Conservation (phyloP, 2,329 filamentous ascomycete species). For the Aureobasidium subglaciale region DNA sequence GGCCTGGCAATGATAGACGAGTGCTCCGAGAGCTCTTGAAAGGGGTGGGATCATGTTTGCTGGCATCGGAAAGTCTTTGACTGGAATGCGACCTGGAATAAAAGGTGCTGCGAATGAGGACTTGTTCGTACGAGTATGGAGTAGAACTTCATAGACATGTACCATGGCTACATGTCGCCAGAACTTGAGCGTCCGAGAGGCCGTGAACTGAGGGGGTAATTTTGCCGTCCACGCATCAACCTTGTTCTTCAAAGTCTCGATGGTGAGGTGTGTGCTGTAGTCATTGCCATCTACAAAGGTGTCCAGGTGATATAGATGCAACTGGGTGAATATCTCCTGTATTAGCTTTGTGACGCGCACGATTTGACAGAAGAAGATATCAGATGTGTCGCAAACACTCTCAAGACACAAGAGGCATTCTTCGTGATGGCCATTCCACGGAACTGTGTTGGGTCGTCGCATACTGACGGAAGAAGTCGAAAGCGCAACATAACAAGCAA, state of each 20-base stretch:
- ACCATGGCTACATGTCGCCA: conserved; percentile 24
- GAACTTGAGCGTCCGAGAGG: conserved; percentile 17
- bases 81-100: conserved; percentile 23
- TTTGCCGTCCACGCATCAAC: conserved; percentile 23
- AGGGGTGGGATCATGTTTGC: conserved; percentile 11
- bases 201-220: conserved; percentile 18
- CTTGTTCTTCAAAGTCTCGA: conserved; percentile 20
- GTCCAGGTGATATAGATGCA: conserved; percentile 18
- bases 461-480: conserved; percentile 17
- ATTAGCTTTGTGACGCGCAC: conserved; percentile 22
- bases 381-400: conserved; percentile 16
- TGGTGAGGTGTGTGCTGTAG: conserved; percentile 18
- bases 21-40: neutral
- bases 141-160: conserved; percentile 24
- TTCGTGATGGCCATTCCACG: conserved; percentile 21
- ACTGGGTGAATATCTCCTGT: conserved; percentile 20
- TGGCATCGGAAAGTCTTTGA: conserved; percentile 24
- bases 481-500: conserved; percentile 19
- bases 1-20: neutral
- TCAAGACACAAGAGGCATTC: conserved; percentile 21
- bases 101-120: conserved; percentile 25
- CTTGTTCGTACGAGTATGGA: conserved; percentile 27
- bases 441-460: conserved; percentile 18
- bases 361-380: conserved; percentile 22
- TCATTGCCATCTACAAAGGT: conserved; percentile 19